A percentile compares a stretch with the other conserved stretches of the same genome.
phyloP scores from a whole-genome alignment of 73 alveolate species.

The Tetrahymena malaccensis region DNA sequence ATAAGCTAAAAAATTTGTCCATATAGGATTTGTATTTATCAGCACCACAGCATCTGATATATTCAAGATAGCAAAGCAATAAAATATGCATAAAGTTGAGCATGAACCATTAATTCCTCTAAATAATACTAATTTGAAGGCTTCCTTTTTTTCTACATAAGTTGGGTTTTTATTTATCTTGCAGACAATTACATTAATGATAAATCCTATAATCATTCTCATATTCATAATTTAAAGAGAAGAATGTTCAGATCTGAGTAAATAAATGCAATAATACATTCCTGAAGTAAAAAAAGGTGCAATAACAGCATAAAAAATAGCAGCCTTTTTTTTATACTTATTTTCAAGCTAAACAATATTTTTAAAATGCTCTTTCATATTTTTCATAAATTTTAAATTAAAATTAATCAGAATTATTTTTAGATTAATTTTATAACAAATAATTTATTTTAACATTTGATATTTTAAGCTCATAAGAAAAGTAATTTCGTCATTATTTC shows the following conservation, averaged over 20 bases:
- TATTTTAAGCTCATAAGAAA: too few species aligned
- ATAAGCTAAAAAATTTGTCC: neutral
- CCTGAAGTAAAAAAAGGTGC: neutral
- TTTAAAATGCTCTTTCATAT: neutral
- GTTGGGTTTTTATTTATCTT: neutral
- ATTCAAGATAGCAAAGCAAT: neutral
- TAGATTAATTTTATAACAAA: too few species aligned
- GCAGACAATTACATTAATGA: neutral
- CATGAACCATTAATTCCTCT: neutral
- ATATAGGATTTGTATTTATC: neutral
- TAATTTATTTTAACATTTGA: too few species aligned
- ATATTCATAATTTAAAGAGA: neutral
- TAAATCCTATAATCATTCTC: neutral
- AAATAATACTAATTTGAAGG: neutral
- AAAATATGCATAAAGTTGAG: neutral
- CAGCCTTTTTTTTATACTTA: neutral
- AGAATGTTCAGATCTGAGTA: neutral
- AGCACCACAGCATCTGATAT: neutral
- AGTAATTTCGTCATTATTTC: too few species aligned
- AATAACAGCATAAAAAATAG: neutral
- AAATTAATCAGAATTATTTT: too few species aligned
- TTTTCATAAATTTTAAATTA: too few species aligned
- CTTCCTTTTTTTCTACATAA: neutral
- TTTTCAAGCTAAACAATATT: neutral
- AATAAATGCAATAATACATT: neutral